Evolutionary conservation across 192 early-diverging fungal species (phyloP).

Genomic region (Coemansia sp.): DNA sequence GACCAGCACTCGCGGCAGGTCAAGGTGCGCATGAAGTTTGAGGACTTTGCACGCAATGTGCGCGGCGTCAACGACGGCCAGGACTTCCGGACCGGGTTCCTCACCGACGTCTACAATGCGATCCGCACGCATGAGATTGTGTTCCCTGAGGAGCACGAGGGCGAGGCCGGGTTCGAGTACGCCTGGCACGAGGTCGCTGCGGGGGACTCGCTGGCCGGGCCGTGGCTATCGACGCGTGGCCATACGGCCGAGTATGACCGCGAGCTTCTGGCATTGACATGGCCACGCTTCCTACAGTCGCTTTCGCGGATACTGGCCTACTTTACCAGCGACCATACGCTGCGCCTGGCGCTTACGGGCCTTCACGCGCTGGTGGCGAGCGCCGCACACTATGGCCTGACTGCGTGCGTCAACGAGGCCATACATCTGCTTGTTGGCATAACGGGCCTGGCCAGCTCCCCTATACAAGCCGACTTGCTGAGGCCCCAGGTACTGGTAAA

Average conservation of each 20-base stretch:
- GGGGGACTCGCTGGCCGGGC: conserved; percentile 54
- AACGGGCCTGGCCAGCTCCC: conserved; percentile 55
- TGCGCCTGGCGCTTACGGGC: conserved; percentile 19
- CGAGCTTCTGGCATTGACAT: conserved; percentile 70
- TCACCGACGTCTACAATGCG: conserved; percentile 80
- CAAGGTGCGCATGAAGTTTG: conserved; percentile 78
- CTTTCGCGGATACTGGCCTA: conserved; percentile 11
- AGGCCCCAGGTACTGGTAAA: conserved; percentile 21
- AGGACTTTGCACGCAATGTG: conserved; percentile 85
- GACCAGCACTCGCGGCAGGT: conserved; percentile 97
- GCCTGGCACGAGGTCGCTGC: conserved; percentile 68
- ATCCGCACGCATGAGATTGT: conserved; percentile 90
- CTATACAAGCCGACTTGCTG: conserved; percentile 12
- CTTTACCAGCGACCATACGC: conserved; percentile 19
- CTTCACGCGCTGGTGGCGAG: conserved; percentile 31
- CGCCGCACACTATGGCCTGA: conserved; percentile 59
- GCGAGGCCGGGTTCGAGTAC: conserved; percentile 89
- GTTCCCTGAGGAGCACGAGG: conserved; percentile 95
- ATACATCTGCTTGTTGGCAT: conserved; percentile 66
- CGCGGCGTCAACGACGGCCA: conserved; percentile 80
- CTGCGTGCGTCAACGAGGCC: conserved; percentile 76
- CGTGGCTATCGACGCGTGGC: conserved; percentile 52
- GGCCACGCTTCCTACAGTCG: conserved; percentile 67
- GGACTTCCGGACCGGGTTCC: conserved; percentile 77
- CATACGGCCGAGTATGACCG: conserved; percentile 62